Percentiles rank a stretch among this genome's conserved stretches.
Evolutionary conservation across 305 asterid species (phyloP).

Genomic region (Fraxinus nigra): DNA sequence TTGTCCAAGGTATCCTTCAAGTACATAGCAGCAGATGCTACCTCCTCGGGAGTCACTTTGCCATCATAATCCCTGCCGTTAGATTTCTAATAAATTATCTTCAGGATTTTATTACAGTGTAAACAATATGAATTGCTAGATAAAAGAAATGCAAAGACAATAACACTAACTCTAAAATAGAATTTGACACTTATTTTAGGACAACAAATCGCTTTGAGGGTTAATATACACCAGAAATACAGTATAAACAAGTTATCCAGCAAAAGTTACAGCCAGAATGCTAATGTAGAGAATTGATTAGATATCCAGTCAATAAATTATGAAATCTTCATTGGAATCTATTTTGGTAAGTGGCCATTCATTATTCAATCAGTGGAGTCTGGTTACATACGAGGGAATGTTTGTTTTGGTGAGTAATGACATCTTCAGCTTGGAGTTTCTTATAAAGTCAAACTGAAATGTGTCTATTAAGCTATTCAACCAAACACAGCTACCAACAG

Average conservation of each 20-base stretch:
- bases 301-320: neutral
- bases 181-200: neutral
- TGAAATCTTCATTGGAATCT: neutral
- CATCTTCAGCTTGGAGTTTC: neutral
- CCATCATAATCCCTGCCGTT: slow-evolving; percentile 83
- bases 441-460: neutral
- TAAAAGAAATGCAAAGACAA: neutral
- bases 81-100: slow-evolving; percentile 14
- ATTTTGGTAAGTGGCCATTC: neutral
- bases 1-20: neutral
- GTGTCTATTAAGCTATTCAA: neutral
- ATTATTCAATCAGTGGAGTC: neutral
- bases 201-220: neutral
- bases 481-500: neutral
- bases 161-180: neutral
- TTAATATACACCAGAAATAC: neutral
- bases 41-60: slow-evolving; percentile 54
- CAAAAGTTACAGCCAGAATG: neutral
- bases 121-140: neutral
- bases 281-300: neutral
- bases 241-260: neutral
- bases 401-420: neutral
- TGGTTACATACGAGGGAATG: neutral
- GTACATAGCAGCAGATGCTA: neutral
- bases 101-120: slow-evolving; percentile 10